Base-by-base conservation (phyloP, 2,329 filamentous ascomycete genomes). In the Cladophialophora carrionii region DNA sequence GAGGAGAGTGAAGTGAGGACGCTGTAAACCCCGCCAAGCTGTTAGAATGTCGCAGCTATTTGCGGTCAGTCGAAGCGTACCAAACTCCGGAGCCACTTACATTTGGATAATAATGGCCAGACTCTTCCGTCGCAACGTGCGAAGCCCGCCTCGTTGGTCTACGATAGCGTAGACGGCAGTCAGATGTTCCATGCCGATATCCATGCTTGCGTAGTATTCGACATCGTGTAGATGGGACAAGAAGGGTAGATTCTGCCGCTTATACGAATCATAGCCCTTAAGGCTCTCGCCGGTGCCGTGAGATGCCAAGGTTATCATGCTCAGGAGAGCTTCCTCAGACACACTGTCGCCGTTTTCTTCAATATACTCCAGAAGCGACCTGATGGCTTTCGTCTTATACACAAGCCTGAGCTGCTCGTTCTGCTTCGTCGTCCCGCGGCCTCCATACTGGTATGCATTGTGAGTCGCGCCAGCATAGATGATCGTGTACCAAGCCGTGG, bases 211-310 rank as follows among this genome's bases (percentile, higher is more conserved):
- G 43, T 67, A 64, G 57, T 57, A 63, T 20, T 64, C 49, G 24
- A 67, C 54, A 34, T 67, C 54, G 29, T 63, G 57, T 5, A 58
- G 46, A 32, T 49, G 57, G 34, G 62, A 58, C n/a, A 67, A 54
- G 20, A 49, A 49, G 37, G 54, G 34, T n/a, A 57, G 20, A 4
- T 20, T 57, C 17, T 57, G 54, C n/a, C 54, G 54, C 54, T n/a
- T 57, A 9, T 57, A 57, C n/a, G 61, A 43, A 5, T 64, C 57
- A 41, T 62, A 57, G 7, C 31, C 61, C 46, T 29, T 55, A 29
- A 67, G 31, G 8, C 31, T 62, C n/a, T 67, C 65, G 14, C 64
- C 64, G 7, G 57, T 58, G 10, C 65, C 62, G 41, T 64, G 62
- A 20, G 54, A 48, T 2, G 56, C 62, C 32, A 67, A 55, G 17